Evolutionary conservation across 768 basidiomycete species (phyloP).

Genomic region (Lactarius hengduanensis): DNA sequence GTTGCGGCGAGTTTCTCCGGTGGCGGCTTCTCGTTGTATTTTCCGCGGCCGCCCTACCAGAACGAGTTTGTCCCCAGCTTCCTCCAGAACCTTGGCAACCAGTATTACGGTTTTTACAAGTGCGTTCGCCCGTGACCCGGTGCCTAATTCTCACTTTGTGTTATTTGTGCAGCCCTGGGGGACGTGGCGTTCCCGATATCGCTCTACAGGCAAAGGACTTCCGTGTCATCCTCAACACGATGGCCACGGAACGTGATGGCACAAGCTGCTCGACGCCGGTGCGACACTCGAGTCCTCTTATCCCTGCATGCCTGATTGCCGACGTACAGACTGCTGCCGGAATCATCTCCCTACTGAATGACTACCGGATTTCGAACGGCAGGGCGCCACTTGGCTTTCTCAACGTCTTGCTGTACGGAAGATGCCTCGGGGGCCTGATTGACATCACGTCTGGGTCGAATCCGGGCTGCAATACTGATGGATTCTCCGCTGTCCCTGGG

Average conservation of each 20-base stretch:
- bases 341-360: background rate
- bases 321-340: background rate
- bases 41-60: too few relatives aligned
- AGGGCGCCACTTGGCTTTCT: background rate
- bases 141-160: background rate
- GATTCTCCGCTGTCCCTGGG: background rate
- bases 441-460: background rate
- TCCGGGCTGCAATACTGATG: background rate
- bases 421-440: rapidly evolving
- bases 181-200: background rate
- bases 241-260: rapidly evolving
- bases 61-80: background rate
- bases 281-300: too few relatives aligned
- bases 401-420: background rate
- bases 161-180: background rate
- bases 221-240: background rate
- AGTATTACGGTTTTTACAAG: background rate
- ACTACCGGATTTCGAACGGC: background rate
- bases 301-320: background rate
- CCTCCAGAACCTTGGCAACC: background rate
- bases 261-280: background rate
- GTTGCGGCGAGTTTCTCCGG: too few relatives aligned
- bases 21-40: too few relatives aligned
- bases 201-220: background rate
- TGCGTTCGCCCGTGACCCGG: background rate